Conservation (phyloP, 1,284 basidiomycete genomes). For the Tilletia caries region DNA sequence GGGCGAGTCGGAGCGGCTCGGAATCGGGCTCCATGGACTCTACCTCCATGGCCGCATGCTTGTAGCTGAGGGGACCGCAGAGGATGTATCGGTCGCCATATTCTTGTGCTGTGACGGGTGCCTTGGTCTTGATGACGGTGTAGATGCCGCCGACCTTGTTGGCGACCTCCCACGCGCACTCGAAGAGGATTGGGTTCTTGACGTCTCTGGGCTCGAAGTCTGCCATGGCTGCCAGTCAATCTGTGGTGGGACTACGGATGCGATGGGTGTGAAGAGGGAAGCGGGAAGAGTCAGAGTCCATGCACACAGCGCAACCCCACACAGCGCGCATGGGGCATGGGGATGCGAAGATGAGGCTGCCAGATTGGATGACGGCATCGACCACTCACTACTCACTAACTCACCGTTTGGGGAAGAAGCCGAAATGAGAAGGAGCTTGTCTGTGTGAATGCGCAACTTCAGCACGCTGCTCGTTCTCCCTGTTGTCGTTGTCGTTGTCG, state of each 20-base stretch:
- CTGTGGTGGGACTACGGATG: neutral
- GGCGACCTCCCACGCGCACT: constrained; percentile 50
- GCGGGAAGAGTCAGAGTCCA: no score
- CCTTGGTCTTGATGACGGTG: constrained; percentile 99
- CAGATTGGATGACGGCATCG: no score
- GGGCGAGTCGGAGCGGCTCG: constrained; percentile 34
- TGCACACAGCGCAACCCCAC: no score
- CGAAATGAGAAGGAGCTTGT: no score
- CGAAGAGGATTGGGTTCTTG: constrained; percentile 46
- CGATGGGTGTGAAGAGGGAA: neutral
- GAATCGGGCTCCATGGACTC: constrained; percentile 76
- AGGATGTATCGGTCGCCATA: constrained; percentile 73
- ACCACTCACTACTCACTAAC: no score
- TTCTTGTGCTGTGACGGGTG: constrained; percentile 82
- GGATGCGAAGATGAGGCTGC: no score
- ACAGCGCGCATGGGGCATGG: no score
- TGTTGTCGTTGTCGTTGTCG: no score
- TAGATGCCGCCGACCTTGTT: constrained; percentile 86
- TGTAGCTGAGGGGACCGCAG: constrained; percentile 91
- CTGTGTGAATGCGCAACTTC: no score
- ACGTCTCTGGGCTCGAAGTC: constrained; percentile 30
- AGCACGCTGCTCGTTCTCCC: no score
- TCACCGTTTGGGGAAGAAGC: no score
- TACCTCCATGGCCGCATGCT: constrained; percentile 97
- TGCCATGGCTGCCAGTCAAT: neutral